Conservation (phyloP, 129 eudicot genomes). For the Erigeron canadensis region DNA sequence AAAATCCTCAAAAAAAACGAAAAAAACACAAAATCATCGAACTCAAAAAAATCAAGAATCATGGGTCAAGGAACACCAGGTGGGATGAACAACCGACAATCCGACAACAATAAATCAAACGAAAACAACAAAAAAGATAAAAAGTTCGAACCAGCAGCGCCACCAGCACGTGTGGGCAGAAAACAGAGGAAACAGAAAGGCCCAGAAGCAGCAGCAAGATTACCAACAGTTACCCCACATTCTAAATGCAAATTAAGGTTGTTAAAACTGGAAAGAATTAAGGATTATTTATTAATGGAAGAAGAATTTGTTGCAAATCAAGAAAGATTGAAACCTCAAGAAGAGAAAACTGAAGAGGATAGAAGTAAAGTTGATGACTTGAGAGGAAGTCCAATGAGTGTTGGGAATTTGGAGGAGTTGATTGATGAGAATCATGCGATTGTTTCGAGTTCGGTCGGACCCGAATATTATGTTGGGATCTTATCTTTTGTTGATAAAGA, state of each 20-base stretch:
- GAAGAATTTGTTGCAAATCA: constrained; percentile 93
- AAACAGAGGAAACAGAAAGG: constrained; percentile 92
- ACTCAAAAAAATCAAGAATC: background rate
- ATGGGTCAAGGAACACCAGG: constrained; percentile 23
- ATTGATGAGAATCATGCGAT: constrained; percentile 98
- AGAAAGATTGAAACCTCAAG: constrained; percentile 89
- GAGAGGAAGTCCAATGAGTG: constrained; percentile 96
- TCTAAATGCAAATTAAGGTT: constrained; percentile 77
- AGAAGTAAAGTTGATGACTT: constrained; percentile 86
- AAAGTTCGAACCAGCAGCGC: constrained; percentile 89
- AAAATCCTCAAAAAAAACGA: constrained; percentile 3
- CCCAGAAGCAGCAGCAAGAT: constrained; percentile 85
- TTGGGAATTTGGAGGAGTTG: constrained; percentile 87
- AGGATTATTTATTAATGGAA: constrained; percentile 87
- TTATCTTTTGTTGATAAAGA: constrained; percentile 91
- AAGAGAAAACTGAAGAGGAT: constrained; percentile 94
- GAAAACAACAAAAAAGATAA: constrained; percentile 84
- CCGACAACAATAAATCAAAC: constrained; percentile 12
- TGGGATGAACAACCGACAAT: background rate
- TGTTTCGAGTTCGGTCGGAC: constrained; percentile 88
- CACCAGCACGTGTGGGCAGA: constrained; percentile 89
- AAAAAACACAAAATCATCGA: background rate
- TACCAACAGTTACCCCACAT: constrained; percentile 80
- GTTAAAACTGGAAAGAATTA: constrained; percentile 73
- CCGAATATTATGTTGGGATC: constrained; percentile 97